phyloP scores from a whole-genome alignment of 2,329 filamentous ascomycete genomes.

The Fusarium proliferatum region DNA sequence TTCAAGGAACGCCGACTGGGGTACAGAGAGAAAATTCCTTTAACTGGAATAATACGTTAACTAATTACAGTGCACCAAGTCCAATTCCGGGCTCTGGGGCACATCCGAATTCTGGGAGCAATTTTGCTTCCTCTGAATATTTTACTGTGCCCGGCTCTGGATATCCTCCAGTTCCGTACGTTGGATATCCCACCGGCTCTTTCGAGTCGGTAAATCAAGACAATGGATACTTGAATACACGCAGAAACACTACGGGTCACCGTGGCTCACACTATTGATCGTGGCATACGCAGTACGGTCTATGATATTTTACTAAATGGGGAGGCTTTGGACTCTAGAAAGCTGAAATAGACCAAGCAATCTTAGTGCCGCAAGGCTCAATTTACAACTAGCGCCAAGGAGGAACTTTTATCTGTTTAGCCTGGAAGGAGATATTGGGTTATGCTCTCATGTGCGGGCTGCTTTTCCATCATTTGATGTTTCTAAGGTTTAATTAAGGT shows the following conservation, averaged over 20 bases:
- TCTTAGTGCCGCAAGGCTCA: not conserved
- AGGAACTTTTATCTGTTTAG: fast-evolving
- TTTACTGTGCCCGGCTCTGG: not conserved
- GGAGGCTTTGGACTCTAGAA: not conserved
- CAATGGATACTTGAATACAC: not conserved
- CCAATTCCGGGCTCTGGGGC: not conserved
- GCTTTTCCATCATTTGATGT: not conserved
- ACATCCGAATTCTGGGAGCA: not conserved
- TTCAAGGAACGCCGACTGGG: not conserved
- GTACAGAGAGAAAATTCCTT: not conserved
- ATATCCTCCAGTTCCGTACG: not conserved
- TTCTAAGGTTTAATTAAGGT: no score
- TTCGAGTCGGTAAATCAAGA: not conserved
- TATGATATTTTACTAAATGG: not conserved
- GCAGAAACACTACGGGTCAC: fast-evolving
- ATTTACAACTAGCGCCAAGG: not conserved
- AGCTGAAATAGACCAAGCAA: not conserved
- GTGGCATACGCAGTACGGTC: fast-evolving
- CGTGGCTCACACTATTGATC: not conserved
- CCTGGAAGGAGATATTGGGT: not conserved
- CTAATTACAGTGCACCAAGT: not conserved
- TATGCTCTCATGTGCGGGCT: not conserved
- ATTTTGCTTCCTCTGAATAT: fast-evolving
- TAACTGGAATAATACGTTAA: not conserved
- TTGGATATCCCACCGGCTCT: not conserved